Evolutionary conservation across 192 early-diverging fungal genomes (phyloP).

Genomic region (Phycomyces nitens): DNA sequence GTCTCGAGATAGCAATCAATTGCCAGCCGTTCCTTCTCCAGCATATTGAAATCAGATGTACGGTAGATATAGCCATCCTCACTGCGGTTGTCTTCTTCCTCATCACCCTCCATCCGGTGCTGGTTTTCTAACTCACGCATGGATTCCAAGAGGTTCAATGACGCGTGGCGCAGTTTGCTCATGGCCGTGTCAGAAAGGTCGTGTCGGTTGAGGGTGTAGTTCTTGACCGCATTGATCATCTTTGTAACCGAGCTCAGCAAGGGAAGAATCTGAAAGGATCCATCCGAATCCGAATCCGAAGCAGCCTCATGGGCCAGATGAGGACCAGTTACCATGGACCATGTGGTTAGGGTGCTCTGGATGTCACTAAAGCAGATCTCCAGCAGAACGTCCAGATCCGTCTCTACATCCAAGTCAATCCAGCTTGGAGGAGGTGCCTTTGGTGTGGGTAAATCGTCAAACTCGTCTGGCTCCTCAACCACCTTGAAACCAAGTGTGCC

Average conservation of each 20-base stretch:
- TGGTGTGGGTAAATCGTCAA: conserved; percentile 37
- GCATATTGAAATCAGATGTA: conserved; percentile 36
- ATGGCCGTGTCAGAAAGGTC: conserved; percentile 38
- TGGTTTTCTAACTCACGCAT: conserved; percentile 45
- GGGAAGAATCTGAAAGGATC: conserved; percentile 39
- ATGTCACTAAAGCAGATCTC: conserved; percentile 46
- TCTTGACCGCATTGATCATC: conserved; percentile 47
- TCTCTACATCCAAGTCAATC: conserved; percentile 41
- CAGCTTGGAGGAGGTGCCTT: conserved; percentile 40
- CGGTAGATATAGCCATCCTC: conserved; percentile 49
- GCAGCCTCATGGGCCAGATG: conserved; percentile 5
- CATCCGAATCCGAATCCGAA: conserved; percentile 12
- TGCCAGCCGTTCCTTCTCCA: conserved; percentile 42
- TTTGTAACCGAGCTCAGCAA: conserved; percentile 49
- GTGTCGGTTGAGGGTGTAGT: conserved; percentile 49
- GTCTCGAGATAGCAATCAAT: conserved; percentile 45
- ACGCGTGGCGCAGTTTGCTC: conserved; percentile 37
- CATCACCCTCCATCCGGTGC: conserved; percentile 37
- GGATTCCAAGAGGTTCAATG: conserved; percentile 45
- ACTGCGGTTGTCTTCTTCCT: conserved; percentile 28
- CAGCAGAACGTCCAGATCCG: conserved; percentile 44
- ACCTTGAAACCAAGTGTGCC: conserved; percentile 35
- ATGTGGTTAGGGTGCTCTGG: conserved; percentile 43
- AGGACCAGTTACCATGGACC: conserved; percentile 51
- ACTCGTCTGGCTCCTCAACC: conserved; percentile 41